Conservation (phyloP, 768 basidiomycete species). For the Lepiota brunneoincarnata region DNA sequence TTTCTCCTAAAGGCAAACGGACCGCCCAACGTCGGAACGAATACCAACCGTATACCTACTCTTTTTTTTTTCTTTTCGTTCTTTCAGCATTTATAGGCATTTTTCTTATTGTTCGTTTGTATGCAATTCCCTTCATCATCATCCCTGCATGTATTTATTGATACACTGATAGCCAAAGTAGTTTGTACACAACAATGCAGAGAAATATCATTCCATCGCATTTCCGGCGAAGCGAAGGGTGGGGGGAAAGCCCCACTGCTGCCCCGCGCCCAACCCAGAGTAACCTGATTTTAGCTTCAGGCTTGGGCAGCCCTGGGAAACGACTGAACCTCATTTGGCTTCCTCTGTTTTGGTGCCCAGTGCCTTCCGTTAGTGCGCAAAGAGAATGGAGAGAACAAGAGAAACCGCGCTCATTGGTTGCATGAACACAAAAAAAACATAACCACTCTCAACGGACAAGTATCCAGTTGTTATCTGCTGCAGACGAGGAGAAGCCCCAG, state of each 20-base stretch:
- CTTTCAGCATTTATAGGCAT: neutral
- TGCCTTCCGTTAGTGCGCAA: neutral
- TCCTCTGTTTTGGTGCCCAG: neutral
- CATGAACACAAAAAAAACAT: too few relatives aligned
- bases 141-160: slow-evolving; percentile 4
- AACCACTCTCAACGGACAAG: too few relatives aligned
- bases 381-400: neutral
- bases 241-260: too few relatives aligned
- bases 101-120: too few relatives aligned
- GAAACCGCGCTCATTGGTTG: neutral
- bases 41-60: slow-evolving; percentile 2
- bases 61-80: neutral
- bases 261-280: neutral
- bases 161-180: neutral
- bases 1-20: slow-evolving; percentile 18
- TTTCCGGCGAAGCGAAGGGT: neutral
- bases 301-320: neutral
- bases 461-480: too few relatives aligned
- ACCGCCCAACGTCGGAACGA: neutral
- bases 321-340: neutral
- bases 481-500: too few relatives aligned
- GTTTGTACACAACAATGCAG: slow-evolving; percentile 3
- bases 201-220: neutral
- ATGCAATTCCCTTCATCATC: neutral
- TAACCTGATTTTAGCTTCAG: neutral